Evolutionary conservation across 139 green algal species (phyloP), one percentile per base, ranked within the genome.

Genomic region (Chlorella sp.): DNA sequence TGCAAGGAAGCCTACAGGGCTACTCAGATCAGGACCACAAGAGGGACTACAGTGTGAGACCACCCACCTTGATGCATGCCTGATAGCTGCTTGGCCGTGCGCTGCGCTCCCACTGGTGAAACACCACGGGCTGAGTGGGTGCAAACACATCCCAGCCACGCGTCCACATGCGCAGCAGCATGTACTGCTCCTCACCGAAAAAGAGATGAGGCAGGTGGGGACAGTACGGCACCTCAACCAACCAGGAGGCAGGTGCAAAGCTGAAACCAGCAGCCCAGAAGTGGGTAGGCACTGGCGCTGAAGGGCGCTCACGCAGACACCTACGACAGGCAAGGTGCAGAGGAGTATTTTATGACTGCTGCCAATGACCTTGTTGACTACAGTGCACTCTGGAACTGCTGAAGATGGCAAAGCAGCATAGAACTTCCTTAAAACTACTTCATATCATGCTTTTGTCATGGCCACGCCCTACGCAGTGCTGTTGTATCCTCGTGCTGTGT

Each of bases 211-310:
- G 83, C 55, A 93, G 83, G 64, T 82, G 42, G 10, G 83, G 79
- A 67, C 88, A 88, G 3, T 85, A 80, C 34, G 82, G 85, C 35
- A 89, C 80, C 55, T 63, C 42, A 64, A 78, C 22, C 60, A 78
- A 66, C 1, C 31, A 26, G 2, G 63, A 30, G 3, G 63, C 30
- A 4, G 82, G 71, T 2, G 76, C 73, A 77, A 94, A 94, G 70
- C 76, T 88, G 55, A 93, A 83, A 0, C 89, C 89, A 1, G 89
- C 89, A 2, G 88, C 89, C 89, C 89, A 94, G 65, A 91, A 90
- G 10, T 63, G 36, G 5, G 36, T 74, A 1, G 77, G 86, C 49
- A 83, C 5, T 0, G 87, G 87, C 31, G 33, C 34, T 10, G 42
- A 55, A n/a, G n/a, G n/a, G n/a, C n/a, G n/a, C n/a, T n/a, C n/a